Evolutionary conservation across 495 filamentous ascomycete species (phyloP), one percentile per base, ranked within the genome.

Genomic region (Jackrogersella multiformis): DNA sequence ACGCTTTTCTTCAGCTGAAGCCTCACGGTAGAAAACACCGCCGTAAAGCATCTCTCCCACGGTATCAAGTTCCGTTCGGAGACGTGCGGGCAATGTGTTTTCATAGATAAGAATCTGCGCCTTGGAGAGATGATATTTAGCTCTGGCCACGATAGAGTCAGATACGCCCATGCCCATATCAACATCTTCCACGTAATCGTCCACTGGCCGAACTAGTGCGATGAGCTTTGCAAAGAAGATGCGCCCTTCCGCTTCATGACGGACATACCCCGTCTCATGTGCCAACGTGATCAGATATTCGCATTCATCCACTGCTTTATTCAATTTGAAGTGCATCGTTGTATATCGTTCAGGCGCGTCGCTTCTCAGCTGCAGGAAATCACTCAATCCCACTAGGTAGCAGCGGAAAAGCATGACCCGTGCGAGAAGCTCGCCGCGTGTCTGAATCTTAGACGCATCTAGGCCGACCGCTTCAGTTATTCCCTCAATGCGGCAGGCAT

Each of bases 341-440:
- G 21, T 45, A 13, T 41, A 32, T 35, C 21, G 24, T 36, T 23
- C 0, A 5, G 24, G 30, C 13, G 35, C 42, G 26, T 66, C 56
- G 24, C 24, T 52, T 23, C 64, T 69, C 32, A 80, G 69, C 35
- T 61, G 52, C 5, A 86, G 38, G 55, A 86, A 84, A 61, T 86
- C 81, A 20, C 74, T 73, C 13, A 90, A 65, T 13, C 85, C 77
- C 4, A 79, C 73, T 54, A 85, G 74, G 52, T 86, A 81, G 42
- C 82, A 81, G 15, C 82, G 80, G 6, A 87, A 60, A 21, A 80
- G 56, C 7, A 87, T 74, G 4, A 74, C 73, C n/a, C 71, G 76
- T 5, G 80, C 79, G 39, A 83, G 77, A 20, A 85, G 61, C 12
- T 72, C 58, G 15, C 75, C 78, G 18, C 78, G 74, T 1, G 73